Evolutionary conservation across 352 stramenopile genomes (phyloP).

Genomic region (Pythium utonaiense): DNA sequence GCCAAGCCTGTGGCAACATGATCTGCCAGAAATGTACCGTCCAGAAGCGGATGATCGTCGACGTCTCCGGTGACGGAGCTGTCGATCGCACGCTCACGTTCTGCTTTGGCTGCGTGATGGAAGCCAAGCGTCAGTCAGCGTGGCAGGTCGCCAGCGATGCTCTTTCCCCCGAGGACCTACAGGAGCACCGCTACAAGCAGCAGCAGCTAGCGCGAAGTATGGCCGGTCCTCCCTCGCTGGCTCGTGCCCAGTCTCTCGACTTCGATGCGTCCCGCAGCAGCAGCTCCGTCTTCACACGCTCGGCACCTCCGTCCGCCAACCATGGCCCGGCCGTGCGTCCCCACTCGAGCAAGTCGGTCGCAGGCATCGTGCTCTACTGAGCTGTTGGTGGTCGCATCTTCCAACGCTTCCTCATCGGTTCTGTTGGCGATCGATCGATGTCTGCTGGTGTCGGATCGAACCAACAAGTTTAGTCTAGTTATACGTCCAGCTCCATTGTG

Average conservation of each 20-base stretch:
- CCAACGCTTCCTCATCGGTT: neutral
- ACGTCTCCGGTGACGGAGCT: constrained; percentile 29
- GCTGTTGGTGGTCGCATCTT: neutral
- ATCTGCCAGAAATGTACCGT: constrained; percentile 52
- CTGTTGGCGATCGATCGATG: neutral
- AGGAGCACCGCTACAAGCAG: constrained; percentile 16
- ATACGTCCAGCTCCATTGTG: neutral
- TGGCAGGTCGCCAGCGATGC: constrained; percentile 45
- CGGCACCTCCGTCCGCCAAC: neutral
- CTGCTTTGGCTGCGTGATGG: constrained; percentile 42
- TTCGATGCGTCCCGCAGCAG: constrained; percentile 2
- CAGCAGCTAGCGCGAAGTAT: constrained; percentile 4
- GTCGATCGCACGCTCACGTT: constrained; percentile 43
- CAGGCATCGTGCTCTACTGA: constrained; percentile 15
- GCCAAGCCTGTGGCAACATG: constrained; percentile 43
- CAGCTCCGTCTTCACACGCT: neutral
- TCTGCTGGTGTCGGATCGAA: too few relatives aligned
- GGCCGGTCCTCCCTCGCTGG: neutral
- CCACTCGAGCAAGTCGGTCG: constrained; percentile 19
- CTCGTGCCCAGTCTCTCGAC: constrained; percentile 11
- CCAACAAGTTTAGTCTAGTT: constrained; percentile 3
- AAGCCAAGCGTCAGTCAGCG: constrained; percentile 40
- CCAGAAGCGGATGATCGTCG: constrained; percentile 53
- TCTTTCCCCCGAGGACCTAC: constrained; percentile 8
- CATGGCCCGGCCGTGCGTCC: constrained; percentile 6